Evolutionary conservation across 2,329 filamentous ascomycete genomes (phyloP).

Genomic region (Ophiostoma ulmi): DNA sequence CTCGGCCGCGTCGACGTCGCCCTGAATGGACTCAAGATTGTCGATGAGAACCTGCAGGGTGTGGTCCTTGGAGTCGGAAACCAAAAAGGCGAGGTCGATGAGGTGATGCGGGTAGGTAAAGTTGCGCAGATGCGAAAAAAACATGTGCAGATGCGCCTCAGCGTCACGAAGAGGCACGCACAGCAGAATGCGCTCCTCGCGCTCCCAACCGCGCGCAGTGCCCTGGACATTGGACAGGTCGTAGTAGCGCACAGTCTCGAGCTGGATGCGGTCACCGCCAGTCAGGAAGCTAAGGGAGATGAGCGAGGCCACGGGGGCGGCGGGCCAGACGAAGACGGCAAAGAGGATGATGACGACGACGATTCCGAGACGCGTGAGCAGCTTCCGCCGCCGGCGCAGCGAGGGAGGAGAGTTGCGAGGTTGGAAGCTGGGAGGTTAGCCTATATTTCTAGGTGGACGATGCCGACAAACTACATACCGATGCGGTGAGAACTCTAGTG

Average conservation of each 20-base stretch:
- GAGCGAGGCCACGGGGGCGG: slow-evolving; percentile 55
- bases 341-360: slow-evolving; percentile 58
- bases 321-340: slow-evolving; percentile 70
- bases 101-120: slow-evolving; percentile 96
- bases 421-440: slow-evolving; percentile 62
- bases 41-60: slow-evolving; percentile 72
- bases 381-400: slow-evolving; percentile 65
- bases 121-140: slow-evolving; percentile 95
- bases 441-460: not conserved
- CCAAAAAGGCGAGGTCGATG: slow-evolving; percentile 92
- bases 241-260: slow-evolving; percentile 96
- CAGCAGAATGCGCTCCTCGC: slow-evolving; percentile 88
- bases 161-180: slow-evolving; percentile 94
- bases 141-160: slow-evolving; percentile 88
- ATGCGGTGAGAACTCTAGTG: slow-evolving; percentile 84
- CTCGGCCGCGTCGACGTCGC: slow-evolving; percentile 69
- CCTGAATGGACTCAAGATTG: slow-evolving; percentile 73
- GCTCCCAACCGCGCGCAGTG: slow-evolving; percentile 88
- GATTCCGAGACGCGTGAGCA: slow-evolving; percentile 63
- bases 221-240: slow-evolving; percentile 89
- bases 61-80: slow-evolving; percentile 93
- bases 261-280: slow-evolving; percentile 63
- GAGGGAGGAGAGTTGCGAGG: slow-evolving; percentile 70
- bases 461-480: slow-evolving; percentile 53
- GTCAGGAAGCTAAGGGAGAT: slow-evolving; percentile 67